Evolutionary conservation across 2,329 filamentous ascomycete species (phyloP).

Genomic region (Trichophyton schoenleinii): DNA sequence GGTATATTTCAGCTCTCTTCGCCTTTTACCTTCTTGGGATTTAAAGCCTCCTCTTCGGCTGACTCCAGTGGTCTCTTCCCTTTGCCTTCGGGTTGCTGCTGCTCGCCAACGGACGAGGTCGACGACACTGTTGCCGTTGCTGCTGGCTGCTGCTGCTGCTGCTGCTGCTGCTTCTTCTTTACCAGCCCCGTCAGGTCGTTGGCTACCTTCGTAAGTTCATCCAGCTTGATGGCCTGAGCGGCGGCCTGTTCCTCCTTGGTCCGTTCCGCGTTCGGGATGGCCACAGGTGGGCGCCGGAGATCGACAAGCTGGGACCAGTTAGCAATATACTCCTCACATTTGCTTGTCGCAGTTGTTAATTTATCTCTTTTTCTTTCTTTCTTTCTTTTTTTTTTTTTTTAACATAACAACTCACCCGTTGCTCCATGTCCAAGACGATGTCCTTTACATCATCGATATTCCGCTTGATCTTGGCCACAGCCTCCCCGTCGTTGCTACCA

Average conservation of each 20-base stretch:
- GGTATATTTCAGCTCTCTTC: not conserved
- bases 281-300: slow-evolving; percentile 43
- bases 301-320: slow-evolving; percentile 38
- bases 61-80: slow-evolving; percentile 1
- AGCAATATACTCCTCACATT: not conserved
- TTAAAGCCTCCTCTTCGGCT: not conserved
- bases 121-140: not conserved
- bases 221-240: slow-evolving; percentile 19
- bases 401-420: slow-evolving; percentile 34
- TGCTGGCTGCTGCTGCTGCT: not conserved
- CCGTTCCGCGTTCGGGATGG: slow-evolving; percentile 29
- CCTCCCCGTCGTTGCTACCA: slow-evolving; percentile 31
- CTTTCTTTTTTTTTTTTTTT: not conserved
- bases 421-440: slow-evolving; percentile 50
- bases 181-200: slow-evolving; percentile 49
- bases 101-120: not conserved
- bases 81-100: not conserved
- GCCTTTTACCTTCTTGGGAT: not conserved
- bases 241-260: slow-evolving; percentile 29
- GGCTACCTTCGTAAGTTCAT: slow-evolving; percentile 43
- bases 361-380: not conserved
- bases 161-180: slow-evolving; percentile 31
- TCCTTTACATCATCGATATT: slow-evolving; percentile 48
- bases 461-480: slow-evolving; percentile 29
- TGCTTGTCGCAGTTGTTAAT: not conserved